phyloP scores from a whole-genome alignment of 331 rosid genomes.

The Erythrophleum ivorense region DNA sequence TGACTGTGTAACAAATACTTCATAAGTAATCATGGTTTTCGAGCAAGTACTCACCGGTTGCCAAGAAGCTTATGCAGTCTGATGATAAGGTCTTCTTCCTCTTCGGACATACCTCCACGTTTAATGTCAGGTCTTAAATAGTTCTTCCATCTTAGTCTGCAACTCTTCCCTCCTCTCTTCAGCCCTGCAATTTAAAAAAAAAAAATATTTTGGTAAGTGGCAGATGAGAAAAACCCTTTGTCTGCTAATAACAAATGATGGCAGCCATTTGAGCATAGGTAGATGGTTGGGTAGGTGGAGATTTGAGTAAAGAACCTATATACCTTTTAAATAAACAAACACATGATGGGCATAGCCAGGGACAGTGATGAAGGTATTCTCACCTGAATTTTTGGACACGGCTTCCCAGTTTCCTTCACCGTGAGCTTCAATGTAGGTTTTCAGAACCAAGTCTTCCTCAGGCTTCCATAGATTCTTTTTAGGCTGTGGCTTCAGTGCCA shows the following conservation, averaged over 20 bases:
- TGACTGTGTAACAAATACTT: not conserved
- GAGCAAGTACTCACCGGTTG: constrained; percentile 53
- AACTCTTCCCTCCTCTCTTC: constrained; percentile 71
- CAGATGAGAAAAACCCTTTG: not conserved
- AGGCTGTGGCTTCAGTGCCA: constrained; percentile 42
- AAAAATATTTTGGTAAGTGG: not conserved
- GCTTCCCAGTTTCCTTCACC: constrained; percentile 80
- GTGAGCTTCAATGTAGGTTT: constrained; percentile 65
- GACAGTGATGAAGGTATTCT: not conserved
- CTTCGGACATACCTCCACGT: constrained; percentile 70
- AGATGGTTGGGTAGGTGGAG: not conserved
- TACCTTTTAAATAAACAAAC: not conserved
- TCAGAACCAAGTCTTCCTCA: constrained; percentile 69
- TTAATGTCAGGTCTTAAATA: constrained; percentile 71
- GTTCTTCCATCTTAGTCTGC: constrained; percentile 79
- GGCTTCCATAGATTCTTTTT: constrained; percentile 73
- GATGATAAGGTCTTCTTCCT: constrained; percentile 71
- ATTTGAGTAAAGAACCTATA: not conserved
- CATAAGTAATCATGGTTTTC: not conserved
- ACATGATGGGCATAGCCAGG: not conserved
- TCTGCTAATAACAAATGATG: not conserved
- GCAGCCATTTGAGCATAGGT: not conserved
- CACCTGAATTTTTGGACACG: constrained; percentile 64
- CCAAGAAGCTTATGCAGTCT: constrained; percentile 78
- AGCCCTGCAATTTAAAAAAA: not conserved